Conservation (phyloP, 352 stramenopile genomes). For the Phytopythium vexans region DNA sequence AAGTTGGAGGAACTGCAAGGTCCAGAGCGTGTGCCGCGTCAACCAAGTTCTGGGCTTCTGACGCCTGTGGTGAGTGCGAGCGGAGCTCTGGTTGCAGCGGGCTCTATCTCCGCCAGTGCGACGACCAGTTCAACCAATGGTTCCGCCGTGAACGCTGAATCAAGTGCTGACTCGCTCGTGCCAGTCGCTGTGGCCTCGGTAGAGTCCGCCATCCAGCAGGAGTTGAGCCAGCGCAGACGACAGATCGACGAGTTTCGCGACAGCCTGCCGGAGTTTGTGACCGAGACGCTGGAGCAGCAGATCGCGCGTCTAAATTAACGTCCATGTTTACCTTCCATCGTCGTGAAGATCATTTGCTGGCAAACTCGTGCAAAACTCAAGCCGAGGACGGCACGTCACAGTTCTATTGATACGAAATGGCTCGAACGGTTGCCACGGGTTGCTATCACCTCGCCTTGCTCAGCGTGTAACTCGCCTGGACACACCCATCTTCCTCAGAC, state of each 20-base stretch:
- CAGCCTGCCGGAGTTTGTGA: constrained; percentile 23
- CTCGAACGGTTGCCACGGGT: too few relatives aligned
- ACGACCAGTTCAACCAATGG: background rate
- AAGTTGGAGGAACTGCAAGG: constrained; percentile 21
- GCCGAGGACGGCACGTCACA: too few relatives aligned
- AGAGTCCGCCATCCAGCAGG: constrained; percentile 27
- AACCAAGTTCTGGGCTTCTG: background rate
- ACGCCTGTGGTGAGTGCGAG: background rate
- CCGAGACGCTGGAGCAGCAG: constrained; percentile 21
- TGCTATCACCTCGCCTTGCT: background rate
- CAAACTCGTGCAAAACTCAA: background rate
- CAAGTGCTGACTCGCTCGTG: constrained; percentile 12
- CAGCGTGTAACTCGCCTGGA: constrained; percentile 4
- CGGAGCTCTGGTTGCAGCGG: too few relatives aligned
- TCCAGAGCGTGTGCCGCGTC: background rate
- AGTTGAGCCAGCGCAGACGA: constrained; percentile 20
- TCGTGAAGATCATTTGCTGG: background rate
- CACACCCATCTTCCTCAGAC: constrained; percentile 13
- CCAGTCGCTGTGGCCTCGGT: constrained; percentile 14
- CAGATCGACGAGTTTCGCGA: constrained; percentile 24
- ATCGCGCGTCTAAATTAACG: constrained; percentile 10
- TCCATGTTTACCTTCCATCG: constrained; percentile 2
- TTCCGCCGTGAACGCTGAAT: background rate
- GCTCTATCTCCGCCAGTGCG: background rate
- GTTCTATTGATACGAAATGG: too few relatives aligned